These are phyloP conservation scores for Globisporangium mamillatum DNA, from an alignment of 352 stramenopile genomes.

Conservation along the genomic window DNA sequence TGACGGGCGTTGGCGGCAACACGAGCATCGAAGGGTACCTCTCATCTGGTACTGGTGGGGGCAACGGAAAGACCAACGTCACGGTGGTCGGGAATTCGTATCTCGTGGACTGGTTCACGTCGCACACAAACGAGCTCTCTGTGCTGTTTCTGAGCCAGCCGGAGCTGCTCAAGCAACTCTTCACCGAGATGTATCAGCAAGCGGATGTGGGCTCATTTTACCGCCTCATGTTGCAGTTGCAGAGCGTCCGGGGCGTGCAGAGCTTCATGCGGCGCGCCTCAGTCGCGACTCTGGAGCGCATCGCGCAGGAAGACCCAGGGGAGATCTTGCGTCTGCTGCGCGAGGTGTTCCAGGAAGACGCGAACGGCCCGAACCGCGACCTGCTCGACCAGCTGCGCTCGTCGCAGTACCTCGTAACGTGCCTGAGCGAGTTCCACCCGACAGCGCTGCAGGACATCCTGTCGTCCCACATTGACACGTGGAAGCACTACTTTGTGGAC, in stretches of 20 bases:
- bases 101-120: constrained; percentile 60
- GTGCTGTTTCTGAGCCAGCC: constrained; percentile 48
- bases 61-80: not conserved
- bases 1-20: constrained; percentile 4
- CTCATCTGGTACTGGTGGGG: constrained; percentile 2
- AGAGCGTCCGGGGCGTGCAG: constrained; percentile 56
- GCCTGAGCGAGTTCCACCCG: constrained; percentile 59
- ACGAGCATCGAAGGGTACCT: constrained; percentile 13
- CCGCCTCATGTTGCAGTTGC: constrained; percentile 59
- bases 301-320: constrained; percentile 58
- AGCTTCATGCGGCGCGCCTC: constrained; percentile 55
- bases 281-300: constrained; percentile 45
- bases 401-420: constrained; percentile 56
- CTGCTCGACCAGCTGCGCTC: constrained; percentile 48
- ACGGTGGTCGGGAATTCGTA: constrained; percentile 16
- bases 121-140: constrained; percentile 51
- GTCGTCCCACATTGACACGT: constrained; percentile 52
- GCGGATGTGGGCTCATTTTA: constrained; percentile 52
- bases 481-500: constrained; percentile 68
- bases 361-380: constrained; percentile 33
- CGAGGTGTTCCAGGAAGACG: constrained; percentile 47
- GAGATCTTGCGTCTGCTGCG: constrained; percentile 44
- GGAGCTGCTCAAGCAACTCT: constrained; percentile 58
- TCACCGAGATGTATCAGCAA: constrained; percentile 56
- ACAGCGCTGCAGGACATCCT: constrained; percentile 66